Percentiles rank a stretch among this genome's conserved stretches.
Evolutionary conservation across 139 green algal species (phyloP).

Genomic region (Yamagishiella unicocca): DNA sequence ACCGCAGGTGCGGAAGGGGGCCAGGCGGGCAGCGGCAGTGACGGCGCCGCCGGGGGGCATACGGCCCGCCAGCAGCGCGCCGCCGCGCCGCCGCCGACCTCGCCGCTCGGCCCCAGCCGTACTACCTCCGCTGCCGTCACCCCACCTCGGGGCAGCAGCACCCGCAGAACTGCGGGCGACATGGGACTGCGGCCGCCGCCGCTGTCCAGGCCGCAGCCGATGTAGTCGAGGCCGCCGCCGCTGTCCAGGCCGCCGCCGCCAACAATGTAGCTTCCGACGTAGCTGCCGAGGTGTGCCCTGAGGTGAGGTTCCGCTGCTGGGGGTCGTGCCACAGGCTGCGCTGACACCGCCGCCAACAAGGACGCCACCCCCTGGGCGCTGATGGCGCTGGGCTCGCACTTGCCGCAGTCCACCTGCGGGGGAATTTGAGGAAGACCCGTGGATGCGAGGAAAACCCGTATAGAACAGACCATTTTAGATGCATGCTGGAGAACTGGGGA

Average conservation of each 20-base stretch:
- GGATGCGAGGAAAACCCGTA: no score
- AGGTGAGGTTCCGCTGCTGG: no score
- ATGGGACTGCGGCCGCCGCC: background rate
- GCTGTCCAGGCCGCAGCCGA: background rate
- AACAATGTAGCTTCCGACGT: no score
- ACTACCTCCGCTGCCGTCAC: conserved; percentile 5
- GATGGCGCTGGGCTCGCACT: conserved; percentile 4
- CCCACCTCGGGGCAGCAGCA: background rate
- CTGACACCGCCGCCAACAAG: background rate
- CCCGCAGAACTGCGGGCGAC: background rate
- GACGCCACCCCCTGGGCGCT: conserved; percentile 9
- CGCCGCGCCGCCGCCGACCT: background rate
- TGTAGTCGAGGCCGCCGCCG: background rate
- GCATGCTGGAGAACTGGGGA: no score
- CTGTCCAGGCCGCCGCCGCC: background rate
- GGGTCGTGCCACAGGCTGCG: no score
- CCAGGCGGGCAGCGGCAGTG: no score
- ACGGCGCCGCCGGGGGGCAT: background rate
- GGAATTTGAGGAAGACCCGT: no score
- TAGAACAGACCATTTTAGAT: no score
- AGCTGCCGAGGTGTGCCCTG: no score
- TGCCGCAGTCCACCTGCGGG: conserved; percentile 44
- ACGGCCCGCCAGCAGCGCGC: background rate
- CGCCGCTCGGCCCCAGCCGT: background rate
- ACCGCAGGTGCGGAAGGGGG: no score